phyloP scores from a whole-genome alignment of 768 basidiomycete species.

The Suillus cothurnatus region DNA sequence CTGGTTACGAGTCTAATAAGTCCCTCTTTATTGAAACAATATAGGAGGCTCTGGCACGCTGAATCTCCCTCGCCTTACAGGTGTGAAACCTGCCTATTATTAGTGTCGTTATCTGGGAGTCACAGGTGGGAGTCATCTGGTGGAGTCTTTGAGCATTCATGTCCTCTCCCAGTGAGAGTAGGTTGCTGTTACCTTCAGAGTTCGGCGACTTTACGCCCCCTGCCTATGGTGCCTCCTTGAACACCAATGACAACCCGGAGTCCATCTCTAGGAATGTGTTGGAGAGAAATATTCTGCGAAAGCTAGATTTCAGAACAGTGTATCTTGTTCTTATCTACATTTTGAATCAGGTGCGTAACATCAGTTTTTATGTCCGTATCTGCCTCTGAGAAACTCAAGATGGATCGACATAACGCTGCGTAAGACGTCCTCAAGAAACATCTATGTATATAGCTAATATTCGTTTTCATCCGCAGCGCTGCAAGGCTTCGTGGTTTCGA shows the following conservation, averaged over 20 bases:
- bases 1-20: no score
- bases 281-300: constrained; percentile 42
- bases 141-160: not conserved
- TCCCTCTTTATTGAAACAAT: no score
- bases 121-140: no score
- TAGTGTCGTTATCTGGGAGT: no score
- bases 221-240: not conserved
- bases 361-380: not conserved
- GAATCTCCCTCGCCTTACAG: no score
- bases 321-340: constrained; percentile 46
- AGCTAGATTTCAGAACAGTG: constrained; percentile 43
- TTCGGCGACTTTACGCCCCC: not conserved
- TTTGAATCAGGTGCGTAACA: constrained; percentile 42
- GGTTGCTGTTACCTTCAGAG: not conserved
- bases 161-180: not conserved
- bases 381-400: constrained; percentile 30
- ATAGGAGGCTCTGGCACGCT: no score
- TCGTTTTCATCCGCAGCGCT: constrained; percentile 42
- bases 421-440: constrained; percentile 29
- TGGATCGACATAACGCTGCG: constrained; percentile 69
- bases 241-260: not conserved
- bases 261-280: constrained; percentile 28
- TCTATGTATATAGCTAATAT: not conserved
- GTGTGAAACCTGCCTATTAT: no score
- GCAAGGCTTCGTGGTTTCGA: constrained; percentile 67